These are phyloP conservation scores for Kwoniella shandongensis DNA, from an alignment of 768 basidiomycete genomes.

Conservation along the genomic window DNA sequence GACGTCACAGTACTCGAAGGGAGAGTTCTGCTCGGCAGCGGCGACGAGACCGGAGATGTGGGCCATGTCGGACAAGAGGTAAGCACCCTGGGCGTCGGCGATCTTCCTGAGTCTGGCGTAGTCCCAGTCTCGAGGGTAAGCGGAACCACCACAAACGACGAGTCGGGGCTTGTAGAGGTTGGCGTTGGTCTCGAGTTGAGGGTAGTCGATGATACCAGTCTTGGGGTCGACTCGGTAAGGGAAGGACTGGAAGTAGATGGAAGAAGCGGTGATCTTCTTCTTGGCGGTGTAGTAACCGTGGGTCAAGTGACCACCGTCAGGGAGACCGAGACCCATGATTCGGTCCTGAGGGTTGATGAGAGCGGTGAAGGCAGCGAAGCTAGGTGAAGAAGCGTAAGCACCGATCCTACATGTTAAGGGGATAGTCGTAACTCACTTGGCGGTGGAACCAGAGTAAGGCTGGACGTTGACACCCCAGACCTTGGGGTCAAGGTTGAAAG, in stretches of 20 bases:
- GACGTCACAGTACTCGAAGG: slow-evolving; percentile 94
- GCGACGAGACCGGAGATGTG: slow-evolving; percentile 96
- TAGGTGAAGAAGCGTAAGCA: slow-evolving; percentile 46
- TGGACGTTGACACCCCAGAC: slow-evolving; percentile 98
- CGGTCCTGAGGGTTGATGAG: slow-evolving; percentile 95
- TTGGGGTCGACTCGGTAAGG: slow-evolving; percentile 77
- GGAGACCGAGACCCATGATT: slow-evolving; percentile 97
- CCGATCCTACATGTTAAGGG: not conserved
- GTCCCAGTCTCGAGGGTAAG: slow-evolving; percentile 98
- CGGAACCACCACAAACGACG: slow-evolving; percentile 96
- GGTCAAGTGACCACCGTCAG: slow-evolving; percentile 94
- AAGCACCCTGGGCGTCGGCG: slow-evolving; percentile 83
- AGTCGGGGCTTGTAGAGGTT: slow-evolving; percentile 93
- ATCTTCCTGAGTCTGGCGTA: slow-evolving; percentile 77
- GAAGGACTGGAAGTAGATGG: slow-evolving; percentile 99
- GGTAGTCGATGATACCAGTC: slow-evolving; percentile 88
- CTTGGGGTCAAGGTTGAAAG: slow-evolving; percentile 88
- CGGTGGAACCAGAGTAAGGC: slow-evolving; percentile 81
- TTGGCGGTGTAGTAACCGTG: slow-evolving; percentile 99
- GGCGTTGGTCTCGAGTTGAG: slow-evolving; percentile 73
- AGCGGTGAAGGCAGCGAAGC: slow-evolving; percentile 95
- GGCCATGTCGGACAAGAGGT: slow-evolving; percentile 94
- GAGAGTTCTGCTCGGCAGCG: slow-evolving; percentile 81
- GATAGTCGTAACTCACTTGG: slow-evolving; percentile 64
- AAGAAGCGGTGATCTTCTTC: slow-evolving; percentile 99